Evolutionary conservation across 257 asterid species (phyloP).

Genomic region (Solanum rostratum): DNA sequence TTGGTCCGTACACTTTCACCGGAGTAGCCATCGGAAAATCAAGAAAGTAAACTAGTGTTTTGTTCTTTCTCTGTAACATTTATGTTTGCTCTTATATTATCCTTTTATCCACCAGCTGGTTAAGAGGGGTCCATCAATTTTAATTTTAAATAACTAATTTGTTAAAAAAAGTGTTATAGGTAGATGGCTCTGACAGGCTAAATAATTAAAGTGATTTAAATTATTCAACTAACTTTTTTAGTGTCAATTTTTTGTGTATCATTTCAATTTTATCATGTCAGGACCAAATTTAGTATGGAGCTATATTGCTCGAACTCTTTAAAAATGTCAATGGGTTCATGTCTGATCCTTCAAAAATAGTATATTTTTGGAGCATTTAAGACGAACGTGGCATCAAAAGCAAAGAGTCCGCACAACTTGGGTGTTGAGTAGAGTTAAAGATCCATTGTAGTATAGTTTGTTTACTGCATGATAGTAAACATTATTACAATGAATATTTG

Average conservation of each 20-base stretch:
- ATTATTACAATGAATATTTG: neutral
- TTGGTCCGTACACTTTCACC: conserved; percentile 77
- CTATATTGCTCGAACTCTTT: no score
- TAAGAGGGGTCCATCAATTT: neutral
- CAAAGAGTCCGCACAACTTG: no score
- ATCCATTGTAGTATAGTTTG: neutral
- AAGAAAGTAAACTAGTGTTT: neutral
- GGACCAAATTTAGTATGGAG: neutral
- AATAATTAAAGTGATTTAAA: neutral
- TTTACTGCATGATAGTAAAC: neutral
- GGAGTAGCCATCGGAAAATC: conserved; percentile 41
- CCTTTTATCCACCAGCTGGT: neutral
- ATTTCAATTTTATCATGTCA: neutral
- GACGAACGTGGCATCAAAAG: no score
- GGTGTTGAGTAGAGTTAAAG: neutral
- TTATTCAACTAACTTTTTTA: neutral
- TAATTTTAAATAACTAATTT: neutral
- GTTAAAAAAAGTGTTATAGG: neutral
- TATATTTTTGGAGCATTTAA: no score
- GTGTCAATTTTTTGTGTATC: neutral
- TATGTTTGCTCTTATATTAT: neutral
- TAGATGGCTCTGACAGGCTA: neutral
- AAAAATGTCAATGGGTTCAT: no score
- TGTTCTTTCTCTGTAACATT: neutral
- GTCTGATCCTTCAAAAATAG: no score